Base-by-base conservation (phyloP, 2,329 filamentous ascomycete species). In the Trichophyton benhamiae region DNA sequence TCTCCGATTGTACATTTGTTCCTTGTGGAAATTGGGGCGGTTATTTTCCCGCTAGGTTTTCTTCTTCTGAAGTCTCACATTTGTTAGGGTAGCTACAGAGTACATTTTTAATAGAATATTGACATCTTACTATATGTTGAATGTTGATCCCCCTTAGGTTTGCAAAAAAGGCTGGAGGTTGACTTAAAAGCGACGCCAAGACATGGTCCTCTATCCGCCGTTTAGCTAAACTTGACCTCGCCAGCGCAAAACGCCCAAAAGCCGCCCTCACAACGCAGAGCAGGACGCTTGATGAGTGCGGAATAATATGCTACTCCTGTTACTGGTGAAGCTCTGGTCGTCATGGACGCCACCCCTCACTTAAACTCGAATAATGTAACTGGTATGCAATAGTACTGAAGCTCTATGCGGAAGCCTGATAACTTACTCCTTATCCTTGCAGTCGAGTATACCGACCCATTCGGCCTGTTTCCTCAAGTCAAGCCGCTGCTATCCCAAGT, bases 391-490 rank as follows among this genome's bases (percentile, higher is more conserved):
- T 41, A 17, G 15, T 8, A 25, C 49, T 5, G 27, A 53, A 44
- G 38, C 58, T 49, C 44, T 27, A 61, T 20, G 17, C 25, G 41
- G 60, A 59, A 36, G 15, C 41, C 46, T 61, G 9, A 61, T 55
- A 20, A 36, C 52, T 55, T 36, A 55, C 52, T 55, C 52, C 52
- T 55, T 55, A 55, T 55, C 60, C 20, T 33, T 52, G 63, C 61
- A 95, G 91, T 96, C 78, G 91, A 97, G 80, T 99, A 96, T 77
- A 90, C 88, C 77, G 94, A 99, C 77, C 92, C 94, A 60, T 88
- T 89, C 72, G 87, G 88, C 69, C 83, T 97, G 65, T 97, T 92
- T 76, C 85, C 89, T 63, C 82, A 92, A 59, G 79, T 97, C 49
- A 86, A 87, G 9, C 84, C 89, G 2, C 85, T 91, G 62, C 80